Evolutionary conservation across 2,329 filamentous ascomycete genomes (phyloP), one percentile per base, ranked within the genome.

Genomic region (Venturia aucupariae): DNA sequence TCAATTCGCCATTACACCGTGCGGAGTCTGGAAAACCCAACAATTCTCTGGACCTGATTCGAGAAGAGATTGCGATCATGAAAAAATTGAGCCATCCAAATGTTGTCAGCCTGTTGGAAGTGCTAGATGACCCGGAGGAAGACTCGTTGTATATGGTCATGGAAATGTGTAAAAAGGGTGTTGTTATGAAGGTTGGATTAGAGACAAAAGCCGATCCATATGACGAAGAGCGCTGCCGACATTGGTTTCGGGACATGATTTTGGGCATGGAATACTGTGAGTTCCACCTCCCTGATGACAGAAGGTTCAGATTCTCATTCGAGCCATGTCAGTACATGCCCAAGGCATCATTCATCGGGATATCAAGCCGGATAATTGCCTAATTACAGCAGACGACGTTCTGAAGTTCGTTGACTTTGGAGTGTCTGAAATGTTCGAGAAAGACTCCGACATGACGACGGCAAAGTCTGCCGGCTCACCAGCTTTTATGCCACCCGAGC

Each of bases 391-490:
- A 42, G 92, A 97, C 64, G 89, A 97, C 70, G 86, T 96, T n/a
- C 84, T 99, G 62, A 99, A 97, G 75, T 89, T 99, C 68, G 92
- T 96, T 62, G 94, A 97, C 75, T 99, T 99, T 80, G 94, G 94
- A n/a, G 94, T 97, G 8, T 97, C 93, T 0, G 93, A 99, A 73
- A 97, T 99, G 87, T 99, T 99, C 70, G 89, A 93, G 72, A 96
- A 95, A 74, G 81, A 89, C 65, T 85, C 84, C 1, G 84, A 90
- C 57, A 97, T 97, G 94, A 87, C 86, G 73, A 96, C 91, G 0
- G 87, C 89, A 65, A 99, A 97, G 76, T 93, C 92, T 3, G 92
- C 92, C 13, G 94, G 94, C 0, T 97, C 92, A 3, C 94, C 94
- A 0, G 94, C 94, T 0, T 99, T 99, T 71, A 83, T 97, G 65